Percentiles rank a stretch among this genome's conserved stretches.
These are phyloP conservation scores for Epichloe amarillans DNA, from an alignment of 2,329 filamentous ascomycete genomes.

Conservation along the genomic window DNA sequence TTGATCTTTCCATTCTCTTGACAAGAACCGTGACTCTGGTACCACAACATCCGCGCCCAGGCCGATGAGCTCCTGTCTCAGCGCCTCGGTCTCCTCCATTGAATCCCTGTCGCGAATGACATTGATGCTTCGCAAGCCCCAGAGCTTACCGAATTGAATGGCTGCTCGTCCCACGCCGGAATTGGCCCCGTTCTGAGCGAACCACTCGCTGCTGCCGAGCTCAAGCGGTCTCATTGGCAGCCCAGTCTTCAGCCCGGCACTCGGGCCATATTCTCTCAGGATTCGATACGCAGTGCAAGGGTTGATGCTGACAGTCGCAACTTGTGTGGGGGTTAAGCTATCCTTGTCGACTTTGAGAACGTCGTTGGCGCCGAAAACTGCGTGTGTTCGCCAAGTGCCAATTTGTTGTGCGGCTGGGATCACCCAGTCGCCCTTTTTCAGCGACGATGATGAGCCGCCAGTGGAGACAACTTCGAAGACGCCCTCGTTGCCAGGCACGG, in stretches of 20 bases:
- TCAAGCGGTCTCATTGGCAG: slow-evolving; percentile 32
- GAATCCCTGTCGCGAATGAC: slow-evolving; percentile 63
- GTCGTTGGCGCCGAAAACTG: slow-evolving; percentile 42
- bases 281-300: slow-evolving; percentile 91
- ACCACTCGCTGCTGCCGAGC: slow-evolving; percentile 59
- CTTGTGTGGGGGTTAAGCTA: slow-evolving; percentile 62
- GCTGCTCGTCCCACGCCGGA: slow-evolving; percentile 82
- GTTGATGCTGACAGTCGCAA: slow-evolving; percentile 81
- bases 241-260: slow-evolving; percentile 29
- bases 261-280: slow-evolving; percentile 61
- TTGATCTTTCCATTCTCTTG: slow-evolving; percentile 46
- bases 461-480: slow-evolving; percentile 76
- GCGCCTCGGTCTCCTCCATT: slow-evolving; percentile 46
- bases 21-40: slow-evolving; percentile 40
- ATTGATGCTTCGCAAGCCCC: slow-evolving; percentile 87
- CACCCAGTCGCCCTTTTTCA: slow-evolving; percentile 80
- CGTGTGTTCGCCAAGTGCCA: slow-evolving; percentile 92
- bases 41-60: slow-evolving; percentile 46
- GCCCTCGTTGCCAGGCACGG: slow-evolving; percentile 80
- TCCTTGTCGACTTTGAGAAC: slow-evolving; percentile 60
- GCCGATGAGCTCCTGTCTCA: slow-evolving; percentile 36
- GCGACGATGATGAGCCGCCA: slow-evolving; percentile 38
- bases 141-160: slow-evolving; percentile 73
- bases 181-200: slow-evolving; percentile 95
- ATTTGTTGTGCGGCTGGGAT: slow-evolving; percentile 73